Evolutionary conservation across 2,329 filamentous ascomycete species (phyloP).

Genomic region (Madurella mycetomatis): DNA sequence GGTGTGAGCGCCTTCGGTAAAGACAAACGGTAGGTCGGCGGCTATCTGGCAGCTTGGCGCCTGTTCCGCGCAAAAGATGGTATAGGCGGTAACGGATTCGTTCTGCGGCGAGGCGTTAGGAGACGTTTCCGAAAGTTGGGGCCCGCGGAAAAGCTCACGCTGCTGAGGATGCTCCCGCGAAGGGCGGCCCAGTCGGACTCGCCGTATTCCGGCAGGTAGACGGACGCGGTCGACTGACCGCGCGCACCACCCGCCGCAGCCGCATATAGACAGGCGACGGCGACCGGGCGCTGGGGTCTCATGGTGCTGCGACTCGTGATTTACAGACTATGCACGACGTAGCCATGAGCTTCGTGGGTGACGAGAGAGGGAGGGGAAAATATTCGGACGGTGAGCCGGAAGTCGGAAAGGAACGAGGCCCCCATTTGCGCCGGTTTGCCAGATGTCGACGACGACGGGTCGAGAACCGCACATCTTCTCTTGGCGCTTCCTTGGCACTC

Average conservation of each 20-base stretch:
- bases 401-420: no score
- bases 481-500: conserved; percentile 14
- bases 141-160: conserved; percentile 30
- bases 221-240: conserved; percentile 37
- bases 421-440: background rate
- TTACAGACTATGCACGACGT: background rate
- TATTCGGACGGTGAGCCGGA: background rate
- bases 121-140: background rate
- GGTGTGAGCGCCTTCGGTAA: conserved; percentile 43
- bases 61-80: conserved; percentile 44
- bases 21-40: conserved; percentile 44
- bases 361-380: conserved; percentile 1
- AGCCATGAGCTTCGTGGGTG: conserved; percentile 2
- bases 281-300: conserved; percentile 11
- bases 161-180: conserved; percentile 43
- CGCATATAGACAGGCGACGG: conserved; percentile 12
- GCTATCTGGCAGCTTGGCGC: conserved; percentile 41
- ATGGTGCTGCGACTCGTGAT: conserved; percentile 10
- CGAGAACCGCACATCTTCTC: conserved; percentile 8
- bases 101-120: conserved; percentile 31
- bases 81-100: conserved; percentile 41
- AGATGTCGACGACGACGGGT: conserved; percentile 4
- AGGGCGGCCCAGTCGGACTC: conserved; percentile 41
- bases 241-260: conserved; percentile 6
- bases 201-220: conserved; percentile 43